Evolutionary conservation across 2,329 filamentous ascomycete genomes (phyloP), one percentile per base, ranked within the genome.

Genomic region (Ophiostoma quercus): DNA sequence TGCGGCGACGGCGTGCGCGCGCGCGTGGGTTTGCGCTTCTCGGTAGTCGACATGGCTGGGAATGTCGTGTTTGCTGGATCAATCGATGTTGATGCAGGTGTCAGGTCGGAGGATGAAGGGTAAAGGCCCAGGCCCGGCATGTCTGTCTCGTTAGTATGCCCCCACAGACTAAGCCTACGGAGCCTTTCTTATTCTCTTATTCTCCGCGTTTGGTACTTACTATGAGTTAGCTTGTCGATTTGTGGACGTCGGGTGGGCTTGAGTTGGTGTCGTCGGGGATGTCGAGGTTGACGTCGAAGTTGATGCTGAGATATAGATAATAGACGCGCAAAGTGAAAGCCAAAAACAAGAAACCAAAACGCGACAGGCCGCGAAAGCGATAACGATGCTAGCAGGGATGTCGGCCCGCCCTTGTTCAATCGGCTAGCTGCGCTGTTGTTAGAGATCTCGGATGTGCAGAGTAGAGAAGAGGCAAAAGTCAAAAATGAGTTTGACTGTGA

Each of bases 101-200:
- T 57, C 51, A 25, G n/a, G 22, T 57, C 51, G 51, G n/a, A 12
- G 51, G 43, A 47, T 57, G 51, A 57, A 25, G 51, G 22, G 60
- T 63, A 63, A 16, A 63, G 60, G 6, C 25, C 60, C 60, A 63
- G 19, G 19, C 60, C 60, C 29, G 60, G 60, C 60, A 63, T 63
- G 29, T 37, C 57, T 63, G 29, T 57, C n/a, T 57, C 25, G 51
- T 57, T 29, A 57, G 22, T 39, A n/a, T 16, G 19, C 19, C 60
- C 51, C 51, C 51, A 57, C 51, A 57, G n/a, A 47, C 43, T 47
- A n/a, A 47, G 43, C 43, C 43, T 47, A 47, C 43, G 43, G 43
- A 47, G 43, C 19, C 43, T 19, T 47, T 57, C 7, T 22, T 57
- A n/a, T 62, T 62, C 29, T 34, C 57, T 29, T 29, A 54, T 62